A percentile compares a stretch with the other conserved stretches of the same genome.
phyloP scores from a whole-genome alignment of 169 alveolate species.

The Neospora caninum region DNA sequence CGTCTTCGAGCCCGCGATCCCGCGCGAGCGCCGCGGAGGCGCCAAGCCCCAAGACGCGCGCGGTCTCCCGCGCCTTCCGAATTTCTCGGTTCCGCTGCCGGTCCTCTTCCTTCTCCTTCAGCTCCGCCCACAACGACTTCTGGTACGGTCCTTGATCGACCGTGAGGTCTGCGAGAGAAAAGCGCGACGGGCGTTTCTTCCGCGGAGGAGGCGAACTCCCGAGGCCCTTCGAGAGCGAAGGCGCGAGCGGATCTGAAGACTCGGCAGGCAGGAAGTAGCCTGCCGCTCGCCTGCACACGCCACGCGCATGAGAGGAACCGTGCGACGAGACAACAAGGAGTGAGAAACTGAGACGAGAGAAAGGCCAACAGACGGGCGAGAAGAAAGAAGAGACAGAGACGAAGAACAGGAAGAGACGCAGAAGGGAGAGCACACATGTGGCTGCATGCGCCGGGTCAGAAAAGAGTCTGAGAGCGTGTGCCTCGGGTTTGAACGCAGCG shows the following conservation, averaged over 20 bases:
- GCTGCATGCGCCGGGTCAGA: too few relatives aligned
- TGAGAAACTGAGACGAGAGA: not conserved
- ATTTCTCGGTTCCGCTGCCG: conserved; percentile 25
- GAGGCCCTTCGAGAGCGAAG: not conserved
- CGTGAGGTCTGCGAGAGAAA: conserved; percentile 30
- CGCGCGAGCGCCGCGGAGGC: not conserved
- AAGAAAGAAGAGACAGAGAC: not conserved
- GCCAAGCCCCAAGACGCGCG: not conserved
- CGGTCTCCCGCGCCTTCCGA: conserved; percentile 1
- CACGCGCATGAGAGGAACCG: not conserved
- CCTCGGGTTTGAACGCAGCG: not conserved
- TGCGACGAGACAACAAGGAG: not conserved
- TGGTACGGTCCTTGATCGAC: conserved; percentile 44
- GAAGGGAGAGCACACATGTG: too few relatives aligned
- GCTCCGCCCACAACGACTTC: conserved; percentile 64
- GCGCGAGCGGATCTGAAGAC: not conserved
- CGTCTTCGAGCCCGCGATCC: not conserved
- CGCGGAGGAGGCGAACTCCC: not conserved
- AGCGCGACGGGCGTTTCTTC: conserved; percentile 24
- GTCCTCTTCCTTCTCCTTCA: conserved; percentile 52
- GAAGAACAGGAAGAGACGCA: too few relatives aligned
- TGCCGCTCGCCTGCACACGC: conserved; percentile 16
- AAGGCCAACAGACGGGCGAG: not conserved
- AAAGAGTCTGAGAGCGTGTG: too few relatives aligned
- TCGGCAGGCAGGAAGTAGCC: conserved; percentile 23